Percentiles rank a stretch among this genome's conserved stretches.
These are phyloP conservation scores for Rhizopogon vesiculosus DNA, from an alignment of 768 basidiomycete genomes.

Conservation along the genomic window DNA sequence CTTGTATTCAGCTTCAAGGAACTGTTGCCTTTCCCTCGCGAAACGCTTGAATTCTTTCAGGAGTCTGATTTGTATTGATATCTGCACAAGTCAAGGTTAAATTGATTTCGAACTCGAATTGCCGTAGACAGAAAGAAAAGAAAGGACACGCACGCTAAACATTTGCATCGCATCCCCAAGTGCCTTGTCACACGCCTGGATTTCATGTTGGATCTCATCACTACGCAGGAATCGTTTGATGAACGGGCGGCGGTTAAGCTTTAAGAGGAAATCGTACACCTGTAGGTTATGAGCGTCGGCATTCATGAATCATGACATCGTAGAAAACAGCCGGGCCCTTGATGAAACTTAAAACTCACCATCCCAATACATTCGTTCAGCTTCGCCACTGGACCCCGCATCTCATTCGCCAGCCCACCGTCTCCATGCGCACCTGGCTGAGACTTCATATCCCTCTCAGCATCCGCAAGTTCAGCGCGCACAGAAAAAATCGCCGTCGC, in stretches of 20 bases:
- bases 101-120: neutral
- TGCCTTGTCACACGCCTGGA: constrained; percentile 46
- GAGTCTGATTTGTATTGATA: neutral
- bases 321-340: no score
- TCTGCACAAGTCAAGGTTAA: neutral
- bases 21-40: neutral
- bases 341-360: constrained; percentile 25
- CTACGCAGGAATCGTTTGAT: constrained; percentile 74
- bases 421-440: neutral
- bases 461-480: constrained; percentile 55
- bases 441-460: constrained; percentile 28
- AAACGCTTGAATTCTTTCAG: neutral
- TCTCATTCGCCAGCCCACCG: constrained; percentile 40
- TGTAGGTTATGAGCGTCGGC: constrained; percentile 8
- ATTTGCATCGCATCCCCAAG: constrained; percentile 51
- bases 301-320: no score
- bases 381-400: constrained; percentile 44
- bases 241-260: constrained; percentile 64
- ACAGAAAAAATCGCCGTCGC: constrained; percentile 65
- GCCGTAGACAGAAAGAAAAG: neutral
- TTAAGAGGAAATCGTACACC: constrained; percentile 51
- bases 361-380: constrained; percentile 39
- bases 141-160: constrained; percentile 40
- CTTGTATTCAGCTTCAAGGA: neutral
- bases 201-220: constrained; percentile 57